Conservation (phyloP, 2,329 filamentous ascomycete species). For the Hypomyces perniciosus region DNA sequence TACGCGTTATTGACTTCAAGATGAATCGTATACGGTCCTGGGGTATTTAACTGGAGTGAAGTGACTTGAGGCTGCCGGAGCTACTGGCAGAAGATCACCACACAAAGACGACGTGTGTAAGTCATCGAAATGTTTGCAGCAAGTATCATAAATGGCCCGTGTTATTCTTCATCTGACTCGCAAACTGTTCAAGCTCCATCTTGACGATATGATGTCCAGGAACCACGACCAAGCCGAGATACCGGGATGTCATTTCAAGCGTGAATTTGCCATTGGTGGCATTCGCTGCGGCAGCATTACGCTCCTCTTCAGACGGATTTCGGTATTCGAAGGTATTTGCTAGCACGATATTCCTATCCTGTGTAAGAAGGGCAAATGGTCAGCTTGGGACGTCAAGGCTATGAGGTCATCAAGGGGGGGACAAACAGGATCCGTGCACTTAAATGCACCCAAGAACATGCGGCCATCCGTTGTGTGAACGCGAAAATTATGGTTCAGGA, state of each 20-base stretch:
- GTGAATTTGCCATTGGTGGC: slow-evolving; percentile 42
- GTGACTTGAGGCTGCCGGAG: no score
- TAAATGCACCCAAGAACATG: slow-evolving; percentile 85
- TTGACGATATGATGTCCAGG: slow-evolving; percentile 79
- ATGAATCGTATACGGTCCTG: no score
- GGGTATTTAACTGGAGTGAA: no score
- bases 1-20: not conserved
- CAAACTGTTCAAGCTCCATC: slow-evolving; percentile 80
- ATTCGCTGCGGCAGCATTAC: slow-evolving; percentile 30
- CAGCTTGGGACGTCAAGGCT: not conserved
- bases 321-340: slow-evolving; percentile 86
- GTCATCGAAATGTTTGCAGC: no score
- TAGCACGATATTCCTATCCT: slow-evolving; percentile 88
- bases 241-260: slow-evolving; percentile 74
- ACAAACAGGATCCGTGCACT: slow-evolving; percentile 86
- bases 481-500: slow-evolving; percentile 73
- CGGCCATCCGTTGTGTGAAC: slow-evolving; percentile 76
- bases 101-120: no score
- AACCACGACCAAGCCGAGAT: slow-evolving; percentile 83
- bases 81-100: no score
- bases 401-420: not conserved
- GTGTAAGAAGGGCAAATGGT: not conserved
- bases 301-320: slow-evolving; percentile 52
- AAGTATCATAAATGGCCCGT: not conserved
- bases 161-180: slow-evolving; percentile 41